Evolutionary conservation across 2,329 filamentous ascomycete species (phyloP).

Genomic region (Penicillium sp.): DNA sequence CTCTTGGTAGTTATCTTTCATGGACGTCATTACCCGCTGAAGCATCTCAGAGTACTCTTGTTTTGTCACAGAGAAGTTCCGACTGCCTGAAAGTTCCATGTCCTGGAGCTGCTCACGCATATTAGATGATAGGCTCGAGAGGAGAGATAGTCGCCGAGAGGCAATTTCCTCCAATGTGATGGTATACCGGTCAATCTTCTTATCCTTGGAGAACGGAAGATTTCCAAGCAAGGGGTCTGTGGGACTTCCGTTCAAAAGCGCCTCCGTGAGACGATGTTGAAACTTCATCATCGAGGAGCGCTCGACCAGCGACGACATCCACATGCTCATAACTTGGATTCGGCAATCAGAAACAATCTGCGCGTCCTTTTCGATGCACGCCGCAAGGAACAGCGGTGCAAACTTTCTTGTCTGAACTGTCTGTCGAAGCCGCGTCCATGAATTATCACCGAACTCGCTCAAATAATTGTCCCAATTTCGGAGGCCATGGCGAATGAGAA

Average conservation of each 20-base stretch:
- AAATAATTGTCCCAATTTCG: constrained; percentile 59
- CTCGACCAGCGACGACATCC: constrained; percentile 59
- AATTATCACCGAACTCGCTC: constrained; percentile 53
- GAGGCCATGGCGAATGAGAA: constrained; percentile 47
- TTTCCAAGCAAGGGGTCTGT: constrained; percentile 55
- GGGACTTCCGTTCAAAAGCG: constrained; percentile 51
- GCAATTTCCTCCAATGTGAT: constrained; percentile 56
- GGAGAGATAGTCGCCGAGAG: constrained; percentile 54
- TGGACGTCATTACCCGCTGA: constrained; percentile 58
- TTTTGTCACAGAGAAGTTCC: constrained; percentile 37
- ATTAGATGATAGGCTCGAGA: constrained; percentile 59
- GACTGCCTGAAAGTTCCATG: constrained; percentile 33
- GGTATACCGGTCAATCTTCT: constrained; percentile 40
- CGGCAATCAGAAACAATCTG: constrained; percentile 48
- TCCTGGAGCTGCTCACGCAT: constrained; percentile 55
- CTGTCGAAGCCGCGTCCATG: constrained; percentile 48
- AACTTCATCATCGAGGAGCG: constrained; percentile 61
- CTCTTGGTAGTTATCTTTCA: constrained; percentile 62
- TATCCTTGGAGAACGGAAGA: constrained; percentile 54
- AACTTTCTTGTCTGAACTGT: constrained; percentile 52
- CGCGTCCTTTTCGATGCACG: constrained; percentile 45
- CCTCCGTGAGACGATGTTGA: constrained; percentile 58
- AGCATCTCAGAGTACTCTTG: constrained; percentile 54
- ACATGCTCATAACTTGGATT: constrained; percentile 52
- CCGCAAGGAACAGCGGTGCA: constrained; percentile 47